These are phyloP conservation scores for Scutellaria barbata DNA, from an alignment of 257 asterid genomes.

Conservation along the genomic window DNA sequence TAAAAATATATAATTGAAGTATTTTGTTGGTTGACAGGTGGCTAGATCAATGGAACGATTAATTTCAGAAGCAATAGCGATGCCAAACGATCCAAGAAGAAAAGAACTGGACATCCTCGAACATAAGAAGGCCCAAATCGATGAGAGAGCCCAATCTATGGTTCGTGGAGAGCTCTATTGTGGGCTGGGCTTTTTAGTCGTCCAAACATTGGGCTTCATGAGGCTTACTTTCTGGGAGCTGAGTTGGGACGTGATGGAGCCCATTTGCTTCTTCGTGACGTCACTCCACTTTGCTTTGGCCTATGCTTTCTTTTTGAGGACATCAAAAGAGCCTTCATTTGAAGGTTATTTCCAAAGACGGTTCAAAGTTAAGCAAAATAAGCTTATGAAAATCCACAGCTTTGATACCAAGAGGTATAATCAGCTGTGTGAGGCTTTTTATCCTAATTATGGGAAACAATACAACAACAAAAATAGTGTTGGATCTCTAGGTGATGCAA, in stretches of 20 bases:
- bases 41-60: slow-evolving; percentile 72
- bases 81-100: slow-evolving; percentile 79
- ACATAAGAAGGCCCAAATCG: slow-evolving; percentile 57
- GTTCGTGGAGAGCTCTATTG: slow-evolving; percentile 65
- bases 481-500: too few species aligned
- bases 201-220: slow-evolving; percentile 89
- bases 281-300: slow-evolving; percentile 77
- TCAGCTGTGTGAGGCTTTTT: slow-evolving; percentile 43
- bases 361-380: slow-evolving; percentile 53
- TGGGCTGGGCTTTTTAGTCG: slow-evolving; percentile 72
- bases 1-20: too few species aligned
- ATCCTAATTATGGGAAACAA: slow-evolving; percentile 27
- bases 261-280: slow-evolving; percentile 89
- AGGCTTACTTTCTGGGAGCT: slow-evolving; percentile 93
- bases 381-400: slow-evolving; percentile 47
- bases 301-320: slow-evolving; percentile 62
- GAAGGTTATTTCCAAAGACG: slow-evolving; percentile 60
- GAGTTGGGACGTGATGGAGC: slow-evolving; percentile 98
- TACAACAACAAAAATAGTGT: too few species aligned
- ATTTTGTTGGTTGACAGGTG: slow-evolving; percentile 47
- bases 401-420: slow-evolving; percentile 61
- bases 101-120: slow-evolving; percentile 61
- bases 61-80: slow-evolving; percentile 52
- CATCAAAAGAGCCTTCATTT: slow-evolving; percentile 73
- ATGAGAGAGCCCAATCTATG: slow-evolving; percentile 59